phyloP scores from a whole-genome alignment of 2,329 filamentous ascomycete species.

The Fusarium torreyae region DNA sequence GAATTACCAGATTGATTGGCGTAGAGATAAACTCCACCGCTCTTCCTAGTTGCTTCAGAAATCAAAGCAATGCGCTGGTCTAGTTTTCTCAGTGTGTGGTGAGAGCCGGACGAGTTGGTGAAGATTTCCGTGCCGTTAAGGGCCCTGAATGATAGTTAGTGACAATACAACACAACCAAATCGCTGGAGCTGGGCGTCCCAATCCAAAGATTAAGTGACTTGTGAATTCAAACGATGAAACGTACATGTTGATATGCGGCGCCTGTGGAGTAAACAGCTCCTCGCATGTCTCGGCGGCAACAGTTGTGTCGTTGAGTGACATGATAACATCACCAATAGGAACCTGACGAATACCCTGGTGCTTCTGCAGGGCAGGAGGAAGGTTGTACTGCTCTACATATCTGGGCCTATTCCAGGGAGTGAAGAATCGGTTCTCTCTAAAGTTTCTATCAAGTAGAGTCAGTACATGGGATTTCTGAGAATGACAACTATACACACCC shows the following conservation, averaged over 20 bases:
- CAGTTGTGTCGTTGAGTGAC: slow-evolving; percentile 57
- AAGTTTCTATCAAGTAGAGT: slow-evolving; percentile 45
- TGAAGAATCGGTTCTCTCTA: slow-evolving; percentile 60
- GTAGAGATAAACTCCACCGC: slow-evolving; percentile 70
- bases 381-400: slow-evolving; percentile 58
- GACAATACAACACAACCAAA: neutral
- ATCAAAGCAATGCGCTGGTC: slow-evolving; percentile 76
- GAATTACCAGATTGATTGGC: slow-evolving; percentile 52
- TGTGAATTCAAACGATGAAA: fast-evolving
- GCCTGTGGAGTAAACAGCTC: slow-evolving; percentile 50
- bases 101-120: slow-evolving; percentile 69
- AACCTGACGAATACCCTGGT: slow-evolving; percentile 58
- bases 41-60: slow-evolving; percentile 74
- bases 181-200: too few species aligned
- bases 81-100: slow-evolving; percentile 75
- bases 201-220: neutral
- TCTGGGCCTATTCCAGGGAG: slow-evolving; percentile 56
- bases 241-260: slow-evolving; percentile 39
- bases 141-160: slow-evolving; percentile 9
- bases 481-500: slow-evolving; percentile 56
- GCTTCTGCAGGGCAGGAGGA: slow-evolving; percentile 69
- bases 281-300: slow-evolving; percentile 60
- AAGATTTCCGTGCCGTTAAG: slow-evolving; percentile 78
- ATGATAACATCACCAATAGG: slow-evolving; percentile 60
- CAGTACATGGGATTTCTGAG: neutral